phyloP scores from a whole-genome alignment of 1,284 basidiomycete genomes.

The Malassezia sp. region DNA sequence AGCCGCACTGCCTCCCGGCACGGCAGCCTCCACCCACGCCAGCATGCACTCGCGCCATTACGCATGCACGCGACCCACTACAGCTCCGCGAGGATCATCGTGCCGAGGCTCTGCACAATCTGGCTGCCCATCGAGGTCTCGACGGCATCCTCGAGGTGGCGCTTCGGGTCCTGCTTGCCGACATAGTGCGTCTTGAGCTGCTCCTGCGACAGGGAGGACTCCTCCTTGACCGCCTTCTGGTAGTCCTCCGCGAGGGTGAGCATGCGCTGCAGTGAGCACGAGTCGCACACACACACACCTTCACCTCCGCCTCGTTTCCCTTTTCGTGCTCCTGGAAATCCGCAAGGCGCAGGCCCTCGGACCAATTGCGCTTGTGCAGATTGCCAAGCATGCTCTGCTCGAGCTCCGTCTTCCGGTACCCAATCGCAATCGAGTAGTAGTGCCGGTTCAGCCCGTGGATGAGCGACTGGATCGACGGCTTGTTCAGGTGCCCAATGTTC shows the following conservation, averaged over 20 bases:
- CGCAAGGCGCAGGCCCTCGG: slow-evolving; percentile 38
- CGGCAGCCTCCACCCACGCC: background rate
- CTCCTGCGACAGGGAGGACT: slow-evolving; percentile 34
- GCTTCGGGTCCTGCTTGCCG: slow-evolving; percentile 46
- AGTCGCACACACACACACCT: no score
- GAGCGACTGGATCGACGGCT: slow-evolving; percentile 80
- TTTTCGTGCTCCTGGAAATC: slow-evolving; percentile 45
- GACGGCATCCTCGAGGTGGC: slow-evolving; percentile 44
- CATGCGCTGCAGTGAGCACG: no score
- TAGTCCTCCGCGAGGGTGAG: slow-evolving; percentile 40
- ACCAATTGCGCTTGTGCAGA: slow-evolving; percentile 45
- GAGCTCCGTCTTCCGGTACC: slow-evolving; percentile 45
- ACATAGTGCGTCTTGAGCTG: slow-evolving; percentile 45
- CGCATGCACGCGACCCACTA: slow-evolving; percentile 6
- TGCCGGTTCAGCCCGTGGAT: slow-evolving; percentile 46
- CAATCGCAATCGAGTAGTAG: slow-evolving; percentile 46
- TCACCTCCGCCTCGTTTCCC: slow-evolving; percentile 39
- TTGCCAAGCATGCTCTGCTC: slow-evolving; percentile 47
- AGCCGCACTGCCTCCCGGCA: no score
- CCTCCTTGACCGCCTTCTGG: slow-evolving; percentile 46
- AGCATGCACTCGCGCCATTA: background rate
- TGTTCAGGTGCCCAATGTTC: slow-evolving; percentile 97
- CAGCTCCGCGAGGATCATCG: slow-evolving; percentile 32
- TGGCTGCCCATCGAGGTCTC: slow-evolving; percentile 45
- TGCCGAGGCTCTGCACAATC: slow-evolving; percentile 43